Base-by-base conservation (phyloP, 2,329 filamentous ascomycete species). In the Arthrinium puccinioides region DNA sequence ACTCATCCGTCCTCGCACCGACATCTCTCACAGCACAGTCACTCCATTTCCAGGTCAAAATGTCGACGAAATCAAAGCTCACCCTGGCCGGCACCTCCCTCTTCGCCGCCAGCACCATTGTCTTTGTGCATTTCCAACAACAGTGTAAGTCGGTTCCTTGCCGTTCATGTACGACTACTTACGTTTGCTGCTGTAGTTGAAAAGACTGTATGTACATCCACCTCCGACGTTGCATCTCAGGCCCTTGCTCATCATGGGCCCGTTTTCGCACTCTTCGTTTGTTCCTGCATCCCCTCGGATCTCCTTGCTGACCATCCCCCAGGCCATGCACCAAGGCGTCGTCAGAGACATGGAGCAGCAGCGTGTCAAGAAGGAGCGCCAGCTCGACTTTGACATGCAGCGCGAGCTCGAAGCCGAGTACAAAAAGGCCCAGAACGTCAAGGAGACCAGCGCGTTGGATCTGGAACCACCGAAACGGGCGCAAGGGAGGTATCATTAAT, bases 311-410 rank as follows among this genome's bases (percentile, higher is more conserved):
- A n/a, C n/a, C n/a, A n/a, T n/a, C n/a, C n/a, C n/a, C n/a, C 44
- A 90, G 92, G 85, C 87, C 40, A 98, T 98, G 92, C 92, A 98
- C 56, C 78, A 84, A 48, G 92, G 92, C 30, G 92, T 98, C 28
- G 69, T 97, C 46, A 85, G 90, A 46, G 92, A 98, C 55, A 84
- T 96, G 72, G 90, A 97, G 56, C 87, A 94, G 56, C 89, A 95
- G 59, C 80, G 85, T 31, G 60, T 96, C 47, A 96, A 96, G 66
- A 76, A 78, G 48, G 92, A 98, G 61, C 82, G 92, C 41, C 86
- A 94, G 60, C 77, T 88, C 36, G 92, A 98, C 57, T 98, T 98
- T 54, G 89, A 97, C 47, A 79, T 94, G 76, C 92, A 98, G 58
- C 76, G 73, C 45, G 76, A 74, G 6, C 68, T 98, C 32, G 89